These are phyloP conservation scores for Argentina anserina DNA, from an alignment of 306 rosid species.

Conservation along the genomic window DNA sequence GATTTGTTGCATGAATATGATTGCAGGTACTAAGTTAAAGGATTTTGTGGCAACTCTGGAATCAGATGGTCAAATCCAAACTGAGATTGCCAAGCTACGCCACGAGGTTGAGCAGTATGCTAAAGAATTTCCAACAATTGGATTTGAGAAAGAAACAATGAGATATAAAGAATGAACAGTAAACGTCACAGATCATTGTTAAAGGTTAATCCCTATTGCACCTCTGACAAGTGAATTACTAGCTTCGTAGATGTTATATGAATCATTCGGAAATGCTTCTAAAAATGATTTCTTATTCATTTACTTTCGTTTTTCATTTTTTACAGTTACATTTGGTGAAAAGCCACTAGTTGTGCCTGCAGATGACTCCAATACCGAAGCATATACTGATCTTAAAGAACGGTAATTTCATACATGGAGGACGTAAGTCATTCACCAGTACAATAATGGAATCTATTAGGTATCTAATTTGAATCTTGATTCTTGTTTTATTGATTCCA, in stretches of 20 bases:
- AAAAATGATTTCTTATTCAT: background rate
- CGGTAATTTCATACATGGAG: background rate
- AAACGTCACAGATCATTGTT: background rate
- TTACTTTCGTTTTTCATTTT: background rate
- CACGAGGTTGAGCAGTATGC: slow-evolving; percentile 75
- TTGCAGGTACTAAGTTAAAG: slow-evolving; percentile 79
- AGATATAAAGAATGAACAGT: slow-evolving; percentile 52
- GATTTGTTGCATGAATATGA: slow-evolving; percentile 14
- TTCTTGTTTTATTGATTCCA: background rate
- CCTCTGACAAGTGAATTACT: background rate
- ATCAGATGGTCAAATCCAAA: slow-evolving; percentile 54
- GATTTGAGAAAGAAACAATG: slow-evolving; percentile 77
- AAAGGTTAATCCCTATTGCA: slow-evolving; percentile 7
- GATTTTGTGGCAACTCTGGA: slow-evolving; percentile 73
- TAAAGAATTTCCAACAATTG: slow-evolving; percentile 78
- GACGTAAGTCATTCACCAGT: background rate
- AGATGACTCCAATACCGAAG: background rate
- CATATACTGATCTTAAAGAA: background rate
- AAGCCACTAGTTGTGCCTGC: background rate
- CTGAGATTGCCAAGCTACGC: slow-evolving; percentile 62
- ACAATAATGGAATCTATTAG: background rate
- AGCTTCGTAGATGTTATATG: background rate
- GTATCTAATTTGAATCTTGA: background rate
- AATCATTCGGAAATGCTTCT: background rate
- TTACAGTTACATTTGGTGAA: slow-evolving; percentile 3